These are phyloP conservation scores for Scutellaria minor DNA, from an alignment of 257 asterid species.

Conservation along the genomic window DNA sequence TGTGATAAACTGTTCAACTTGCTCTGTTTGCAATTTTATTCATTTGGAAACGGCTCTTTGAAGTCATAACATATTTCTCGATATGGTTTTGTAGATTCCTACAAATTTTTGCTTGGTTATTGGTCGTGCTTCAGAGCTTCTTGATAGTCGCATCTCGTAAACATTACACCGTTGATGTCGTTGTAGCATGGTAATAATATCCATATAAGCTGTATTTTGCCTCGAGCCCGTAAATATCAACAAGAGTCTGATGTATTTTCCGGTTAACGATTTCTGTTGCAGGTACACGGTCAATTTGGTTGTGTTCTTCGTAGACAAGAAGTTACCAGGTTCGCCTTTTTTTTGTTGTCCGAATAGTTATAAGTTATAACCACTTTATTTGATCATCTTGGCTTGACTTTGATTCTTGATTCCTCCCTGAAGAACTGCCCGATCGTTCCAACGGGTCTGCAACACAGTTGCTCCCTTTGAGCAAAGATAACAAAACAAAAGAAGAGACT, in stretches of 20 bases:
- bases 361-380: background rate
- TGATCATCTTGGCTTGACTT: slow-evolving; percentile 23
- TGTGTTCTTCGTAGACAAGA: slow-evolving; percentile 81
- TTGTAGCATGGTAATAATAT: slow-evolving; percentile 84
- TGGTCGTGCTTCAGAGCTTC: slow-evolving; percentile 78
- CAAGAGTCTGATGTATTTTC: background rate
- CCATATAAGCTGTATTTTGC: background rate
- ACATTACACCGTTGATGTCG: slow-evolving; percentile 91
- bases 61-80: slow-evolving; percentile 8
- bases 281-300: slow-evolving; percentile 94
- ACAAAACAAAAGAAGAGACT: slow-evolving; percentile 64
- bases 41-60: background rate
- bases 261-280: slow-evolving; percentile 30
- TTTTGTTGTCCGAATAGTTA: background rate
- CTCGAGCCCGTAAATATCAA: background rate
- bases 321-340: slow-evolving; percentile 69
- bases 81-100: slow-evolving; percentile 56
- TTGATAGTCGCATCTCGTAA: slow-evolving; percentile 93
- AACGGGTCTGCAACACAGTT: slow-evolving; percentile 47
- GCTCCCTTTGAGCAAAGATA: slow-evolving; percentile 72
- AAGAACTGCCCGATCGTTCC: slow-evolving; percentile 84
- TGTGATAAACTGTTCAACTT: background rate
- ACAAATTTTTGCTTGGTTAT: slow-evolving; percentile 75
- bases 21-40: background rate
- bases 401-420: slow-evolving; percentile 23